Evolutionary conservation across 352 stramenopile genomes (phyloP).

Genomic region (Phytophthora nicotianae): DNA sequence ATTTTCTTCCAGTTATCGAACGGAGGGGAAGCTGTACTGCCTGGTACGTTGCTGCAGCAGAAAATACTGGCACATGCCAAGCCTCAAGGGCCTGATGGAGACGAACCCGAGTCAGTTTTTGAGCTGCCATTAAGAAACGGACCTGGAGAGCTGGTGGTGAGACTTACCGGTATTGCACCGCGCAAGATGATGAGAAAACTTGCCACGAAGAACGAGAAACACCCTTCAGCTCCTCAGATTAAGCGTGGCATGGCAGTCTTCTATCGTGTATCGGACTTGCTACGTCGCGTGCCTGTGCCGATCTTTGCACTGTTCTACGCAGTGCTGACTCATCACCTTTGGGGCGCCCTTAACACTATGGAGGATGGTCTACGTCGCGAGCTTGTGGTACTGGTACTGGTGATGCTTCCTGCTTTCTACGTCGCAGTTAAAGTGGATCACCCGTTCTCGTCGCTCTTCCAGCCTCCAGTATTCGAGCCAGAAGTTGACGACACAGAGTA

Average conservation of each 20-base stretch:
- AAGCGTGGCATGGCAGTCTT: conserved; percentile 36
- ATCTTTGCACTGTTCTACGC: conserved; percentile 80
- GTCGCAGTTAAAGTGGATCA: conserved; percentile 76
- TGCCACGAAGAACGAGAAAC: conserved; percentile 26
- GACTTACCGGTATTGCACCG: conserved; percentile 59
- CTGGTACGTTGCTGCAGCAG: conserved; percentile 52
- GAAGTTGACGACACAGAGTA: conserved; percentile 30
- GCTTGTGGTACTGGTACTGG: conserved; percentile 60
- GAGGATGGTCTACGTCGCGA: conserved; percentile 56
- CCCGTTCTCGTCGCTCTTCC: conserved; percentile 68
- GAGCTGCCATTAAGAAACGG: conserved; percentile 62
- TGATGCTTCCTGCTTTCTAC: conserved; percentile 72
- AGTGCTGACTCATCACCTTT: conserved; percentile 67
- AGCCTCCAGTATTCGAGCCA: conserved; percentile 35
- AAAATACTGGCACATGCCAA: conserved; percentile 63
- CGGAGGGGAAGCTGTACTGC: conserved; percentile 51
- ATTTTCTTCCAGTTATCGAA: conserved; percentile 80
- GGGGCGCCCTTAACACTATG: conserved; percentile 43
- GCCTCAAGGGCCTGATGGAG: conserved; percentile 11
- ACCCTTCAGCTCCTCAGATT: conserved; percentile 15
- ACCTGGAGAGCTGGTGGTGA: conserved; percentile 63
- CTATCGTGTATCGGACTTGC: conserved; percentile 42
- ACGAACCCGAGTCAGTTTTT: conserved; percentile 61
- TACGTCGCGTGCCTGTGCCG: conserved; percentile 60
- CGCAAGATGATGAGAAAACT: conserved; percentile 52